These are phyloP conservation scores for Syzygium aromaticum DNA, from an alignment of 345 rosid species.

Conservation along the genomic window DNA sequence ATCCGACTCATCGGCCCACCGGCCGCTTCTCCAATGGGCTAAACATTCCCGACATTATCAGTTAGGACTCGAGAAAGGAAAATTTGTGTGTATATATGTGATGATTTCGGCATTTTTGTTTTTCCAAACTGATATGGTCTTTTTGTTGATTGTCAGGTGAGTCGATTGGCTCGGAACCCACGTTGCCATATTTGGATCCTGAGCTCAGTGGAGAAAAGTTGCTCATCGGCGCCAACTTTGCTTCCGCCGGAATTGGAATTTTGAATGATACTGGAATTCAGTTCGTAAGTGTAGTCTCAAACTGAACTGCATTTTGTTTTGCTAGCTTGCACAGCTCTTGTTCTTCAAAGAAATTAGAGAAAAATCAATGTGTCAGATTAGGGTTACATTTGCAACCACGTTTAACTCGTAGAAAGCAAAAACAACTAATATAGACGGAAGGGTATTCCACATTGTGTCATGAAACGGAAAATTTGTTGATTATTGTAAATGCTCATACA, in stretches of 20 bases:
- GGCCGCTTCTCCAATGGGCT: constrained; percentile 31
- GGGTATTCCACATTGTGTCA: background rate
- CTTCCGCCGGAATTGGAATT: constrained; percentile 14
- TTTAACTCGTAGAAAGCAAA: background rate
- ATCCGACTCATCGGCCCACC: constrained; percentile 6
- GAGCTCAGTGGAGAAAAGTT: constrained; percentile 5
- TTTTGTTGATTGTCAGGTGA: background rate
- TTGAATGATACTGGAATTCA: constrained; percentile 12
- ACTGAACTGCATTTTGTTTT: background rate
- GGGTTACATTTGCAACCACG: background rate
- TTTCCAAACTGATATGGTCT: background rate
- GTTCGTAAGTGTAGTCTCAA: constrained; percentile 4
- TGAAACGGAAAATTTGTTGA: background rate
- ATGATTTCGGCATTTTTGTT: background rate
- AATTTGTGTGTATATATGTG: background rate
- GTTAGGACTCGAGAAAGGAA: constrained; percentile 1
- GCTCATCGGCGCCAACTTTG: constrained; percentile 14
- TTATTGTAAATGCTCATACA: background rate
- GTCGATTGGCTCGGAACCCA: constrained; percentile 5
- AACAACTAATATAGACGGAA: background rate
- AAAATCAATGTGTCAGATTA: background rate
- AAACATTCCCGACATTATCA: constrained; percentile 39
- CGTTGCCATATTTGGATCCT: constrained; percentile 13
- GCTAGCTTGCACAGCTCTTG: background rate
- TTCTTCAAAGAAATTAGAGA: background rate